Base-by-base conservation (phyloP, 768 basidiomycete genomes). In the Kwoniella sp. region DNA sequence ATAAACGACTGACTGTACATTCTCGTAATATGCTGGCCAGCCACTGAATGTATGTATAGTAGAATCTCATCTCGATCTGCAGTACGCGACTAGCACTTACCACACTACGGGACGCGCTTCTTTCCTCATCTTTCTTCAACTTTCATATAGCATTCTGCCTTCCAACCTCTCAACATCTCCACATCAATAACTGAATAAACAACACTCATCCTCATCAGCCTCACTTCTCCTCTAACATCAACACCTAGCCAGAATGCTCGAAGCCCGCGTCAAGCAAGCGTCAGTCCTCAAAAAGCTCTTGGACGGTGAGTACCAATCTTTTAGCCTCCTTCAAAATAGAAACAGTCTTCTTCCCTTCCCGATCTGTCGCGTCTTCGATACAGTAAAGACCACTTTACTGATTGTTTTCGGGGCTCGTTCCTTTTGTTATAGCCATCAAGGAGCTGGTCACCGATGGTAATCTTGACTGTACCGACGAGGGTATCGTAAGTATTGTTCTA, bases 371-470 rank as follows among this genome's bases (percentile, higher is more conserved):
- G 24, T 24, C 44, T 59, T 22, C 36, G 24, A 8, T 49, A 37
- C 25, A 37, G 26, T 48, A 37, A 33, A 13, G 33, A 6, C 33
- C n/a, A n/a, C n/a, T n/a, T n/a, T n/a, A n/a, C n/a, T n/a, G n/a
- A n/a, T n/a, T n/a, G n/a, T n/a, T n/a, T n/a, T n/a, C n/a, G n/a
- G n/a, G n/a, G n/a, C n/a, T n/a, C n/a, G n/a, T n/a, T n/a, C n/a
- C n/a, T n/a, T n/a, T n/a, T 33, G 13, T 33, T 33, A 5, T 72
- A 97, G 95, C 94, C 59, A 87, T 98, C 86, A 98, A 96, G 81
- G 96, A 98, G 78, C 88, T 97, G 51, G 94, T 99, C 51, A 87
- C 92, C 5, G 96, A 98, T 78, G 94, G 92, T 77, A 98, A 98
- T 81, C 96, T 98, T 73, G 90, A 95, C 76, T 97, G 95, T 80